Evolutionary conservation across 768 basidiomycete genomes (phyloP).

Genomic region (Lentinula guzmanii): DNA sequence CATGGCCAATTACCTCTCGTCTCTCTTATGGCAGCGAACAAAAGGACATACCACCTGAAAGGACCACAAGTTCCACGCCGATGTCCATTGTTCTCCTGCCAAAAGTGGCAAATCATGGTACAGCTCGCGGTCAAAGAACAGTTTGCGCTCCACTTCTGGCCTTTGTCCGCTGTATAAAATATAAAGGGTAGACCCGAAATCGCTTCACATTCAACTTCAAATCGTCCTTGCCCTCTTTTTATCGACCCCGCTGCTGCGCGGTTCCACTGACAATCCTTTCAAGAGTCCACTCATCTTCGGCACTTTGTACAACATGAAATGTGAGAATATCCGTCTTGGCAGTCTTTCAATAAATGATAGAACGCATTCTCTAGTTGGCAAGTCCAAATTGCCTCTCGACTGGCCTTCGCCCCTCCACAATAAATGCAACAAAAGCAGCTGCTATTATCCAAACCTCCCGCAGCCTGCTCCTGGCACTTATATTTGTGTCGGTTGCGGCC

Average conservation of each 20-base stretch:
- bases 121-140: not conserved
- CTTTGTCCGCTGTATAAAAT: not conserved
- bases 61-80: not conserved
- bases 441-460: slow-evolving; percentile 23
- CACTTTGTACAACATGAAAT: not conserved
- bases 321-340: not conserved
- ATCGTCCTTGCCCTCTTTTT: not conserved
- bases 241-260: not conserved
- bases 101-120: not conserved
- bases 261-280: not conserved
- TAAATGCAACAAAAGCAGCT: slow-evolving; percentile 27
- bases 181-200: not conserved
- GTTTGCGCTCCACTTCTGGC: not conserved
- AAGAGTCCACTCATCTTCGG: not conserved
- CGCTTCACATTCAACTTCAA: not conserved
- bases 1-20: too few species aligned
- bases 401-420: slow-evolving; percentile 32
- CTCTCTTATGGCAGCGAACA: slow-evolving; percentile 6
- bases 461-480: slow-evolving; percentile 23
- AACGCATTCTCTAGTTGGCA: slow-evolving; percentile 9
- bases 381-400: slow-evolving; percentile 14
- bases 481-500: slow-evolving; percentile 13
- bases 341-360: not conserved
- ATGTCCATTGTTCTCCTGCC: not conserved
- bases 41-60: slow-evolving; percentile 12